Percentiles rank a stretch among this genome's conserved stretches.
Conservation (phyloP, 2,329 filamentous ascomycete genomes). For the Trematosphaeria pertusa region DNA sequence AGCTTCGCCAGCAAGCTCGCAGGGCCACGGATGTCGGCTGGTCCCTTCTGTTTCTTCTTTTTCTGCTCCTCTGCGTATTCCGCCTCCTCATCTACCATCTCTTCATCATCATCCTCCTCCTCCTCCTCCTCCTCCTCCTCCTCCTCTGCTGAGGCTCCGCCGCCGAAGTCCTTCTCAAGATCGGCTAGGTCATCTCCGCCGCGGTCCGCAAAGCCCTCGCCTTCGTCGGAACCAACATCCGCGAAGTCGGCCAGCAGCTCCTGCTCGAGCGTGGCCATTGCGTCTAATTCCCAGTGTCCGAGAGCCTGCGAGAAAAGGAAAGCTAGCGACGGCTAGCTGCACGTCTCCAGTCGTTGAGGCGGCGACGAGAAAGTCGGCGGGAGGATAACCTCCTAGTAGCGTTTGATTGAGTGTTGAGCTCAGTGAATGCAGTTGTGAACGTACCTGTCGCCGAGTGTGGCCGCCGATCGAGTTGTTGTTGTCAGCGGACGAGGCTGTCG, state of each 20-base stretch:
- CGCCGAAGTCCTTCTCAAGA: constrained; percentile 45
- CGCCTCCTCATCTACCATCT: constrained; percentile 67
- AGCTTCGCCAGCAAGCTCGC: constrained; percentile 82
- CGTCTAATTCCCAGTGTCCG: constrained; percentile 3
- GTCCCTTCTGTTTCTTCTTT: constrained; percentile 72
- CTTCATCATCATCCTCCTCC: constrained; percentile 67
- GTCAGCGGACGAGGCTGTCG: constrained; percentile 7
- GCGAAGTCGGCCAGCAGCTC: constrained; percentile 93
- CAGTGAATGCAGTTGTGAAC: constrained; percentile 21
- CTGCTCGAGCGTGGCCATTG: constrained; percentile 86
- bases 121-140: no score
- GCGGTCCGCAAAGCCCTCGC: constrained; percentile 61
- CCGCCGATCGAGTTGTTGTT: constrained; percentile 17
- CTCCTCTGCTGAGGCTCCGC: constrained; percentile 44
- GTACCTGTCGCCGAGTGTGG: constrained; percentile 27
- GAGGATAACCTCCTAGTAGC: constrained; percentile 31
- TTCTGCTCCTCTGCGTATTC: constrained; percentile 60
- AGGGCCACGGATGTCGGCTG: constrained; percentile 75
- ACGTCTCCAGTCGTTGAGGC: background rate
- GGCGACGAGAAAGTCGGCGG: constrained; percentile 25
- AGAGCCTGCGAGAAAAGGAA: background rate
- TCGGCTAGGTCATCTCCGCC: constrained; percentile 41
- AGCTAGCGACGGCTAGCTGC: background rate
- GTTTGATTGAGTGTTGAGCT: constrained; percentile 26
- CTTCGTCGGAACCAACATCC: constrained; percentile 80